Evolutionary conservation across 139 green algal species (phyloP), one percentile per base, ranked within the genome.

Genomic region (Chlorella sp.): DNA sequence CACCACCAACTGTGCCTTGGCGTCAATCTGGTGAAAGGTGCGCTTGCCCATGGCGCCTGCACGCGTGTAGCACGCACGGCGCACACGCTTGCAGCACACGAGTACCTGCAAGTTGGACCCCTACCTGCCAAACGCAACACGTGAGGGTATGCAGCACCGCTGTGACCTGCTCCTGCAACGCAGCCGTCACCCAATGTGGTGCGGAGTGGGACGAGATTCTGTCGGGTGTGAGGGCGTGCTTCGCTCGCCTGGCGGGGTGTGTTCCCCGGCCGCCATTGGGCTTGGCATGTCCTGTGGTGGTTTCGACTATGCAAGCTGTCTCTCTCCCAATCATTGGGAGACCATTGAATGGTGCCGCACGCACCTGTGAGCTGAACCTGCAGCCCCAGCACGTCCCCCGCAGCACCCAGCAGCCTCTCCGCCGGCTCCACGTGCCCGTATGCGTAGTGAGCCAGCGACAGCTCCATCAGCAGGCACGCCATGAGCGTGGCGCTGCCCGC

Each of bases 21-120:
- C 69, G 61, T 97, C 91, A 34, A 82, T 14, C 78, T 97, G 93
- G 80, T 97, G 92, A 33, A 83, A 86, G 6, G 93, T 97, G 50
- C 93, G 84, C 51, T 82, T 78, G 27, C 93, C 93, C 77, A 97
- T 77, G 23, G 84, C 89, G 10, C 92, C 92, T 75, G 78, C 20
- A 29, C 22, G 24, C 24, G 55, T 10, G 55, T n/a, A n/a, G n/a
- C n/a, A n/a, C n/a, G n/a, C n/a, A n/a, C n/a, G n/a, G n/a, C n/a
- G n/a, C n/a, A n/a, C n/a, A n/a, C n/a, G n/a, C n/a, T n/a, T n/a
- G n/a, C n/a, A n/a, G n/a, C n/a, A n/a, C n/a, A n/a, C n/a, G n/a
- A n/a, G n/a, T n/a, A n/a, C n/a, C n/a, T n/a, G n/a, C n/a, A n/a
- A n/a, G n/a, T n/a, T n/a, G n/a, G n/a, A n/a, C n/a, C n/a, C n/a